phyloP scores from a whole-genome alignment of 805 yeast species.

The Lachancea waltii region DNA sequence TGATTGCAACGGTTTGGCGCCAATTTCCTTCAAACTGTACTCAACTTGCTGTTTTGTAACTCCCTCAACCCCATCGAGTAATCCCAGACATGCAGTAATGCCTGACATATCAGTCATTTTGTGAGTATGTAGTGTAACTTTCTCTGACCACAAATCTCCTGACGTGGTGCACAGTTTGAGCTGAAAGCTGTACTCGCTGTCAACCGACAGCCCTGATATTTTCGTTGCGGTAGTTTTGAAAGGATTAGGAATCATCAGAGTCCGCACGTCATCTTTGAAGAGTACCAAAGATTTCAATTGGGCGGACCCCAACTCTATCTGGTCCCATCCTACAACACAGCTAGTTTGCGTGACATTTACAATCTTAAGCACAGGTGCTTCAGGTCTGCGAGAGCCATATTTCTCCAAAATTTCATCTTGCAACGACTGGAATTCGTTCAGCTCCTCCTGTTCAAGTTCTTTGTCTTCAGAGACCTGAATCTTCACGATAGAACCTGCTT shows the following conservation, averaged over 20 bases:
- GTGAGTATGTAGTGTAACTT: slow-evolving; percentile 70
- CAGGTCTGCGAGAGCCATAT: slow-evolving; percentile 70
- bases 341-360: slow-evolving; percentile 89
- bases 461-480: slow-evolving; percentile 76
- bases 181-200: slow-evolving; percentile 72
- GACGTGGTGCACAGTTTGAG: slow-evolving; percentile 82
- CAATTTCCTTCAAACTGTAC: slow-evolving; percentile 57
- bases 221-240: slow-evolving; percentile 72
- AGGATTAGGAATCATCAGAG: slow-evolving; percentile 81
- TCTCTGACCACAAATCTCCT: slow-evolving; percentile 70
- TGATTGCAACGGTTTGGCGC: slow-evolving; percentile 72
- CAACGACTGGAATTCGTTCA: slow-evolving; percentile 48
- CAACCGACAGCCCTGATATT: slow-evolving; percentile 85
- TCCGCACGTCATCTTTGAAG: slow-evolving; percentile 56
- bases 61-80: slow-evolving; percentile 50
- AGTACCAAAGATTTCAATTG: slow-evolving; percentile 67
- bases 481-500: slow-evolving; percentile 87
- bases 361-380: slow-evolving; percentile 58
- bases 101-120: slow-evolving; percentile 95
- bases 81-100: slow-evolving; percentile 85
- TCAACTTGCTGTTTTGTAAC: slow-evolving; percentile 52
- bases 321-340: slow-evolving; percentile 93
- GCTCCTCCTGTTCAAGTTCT: slow-evolving; percentile 57
- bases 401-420: slow-evolving; percentile 68
- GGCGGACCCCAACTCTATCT: slow-evolving; percentile 76